Evolutionary conservation across 2,329 filamentous ascomycete species (phyloP), one percentile per base, ranked within the genome.

Genomic region (Colletotrichum lindemuthianum): DNA sequence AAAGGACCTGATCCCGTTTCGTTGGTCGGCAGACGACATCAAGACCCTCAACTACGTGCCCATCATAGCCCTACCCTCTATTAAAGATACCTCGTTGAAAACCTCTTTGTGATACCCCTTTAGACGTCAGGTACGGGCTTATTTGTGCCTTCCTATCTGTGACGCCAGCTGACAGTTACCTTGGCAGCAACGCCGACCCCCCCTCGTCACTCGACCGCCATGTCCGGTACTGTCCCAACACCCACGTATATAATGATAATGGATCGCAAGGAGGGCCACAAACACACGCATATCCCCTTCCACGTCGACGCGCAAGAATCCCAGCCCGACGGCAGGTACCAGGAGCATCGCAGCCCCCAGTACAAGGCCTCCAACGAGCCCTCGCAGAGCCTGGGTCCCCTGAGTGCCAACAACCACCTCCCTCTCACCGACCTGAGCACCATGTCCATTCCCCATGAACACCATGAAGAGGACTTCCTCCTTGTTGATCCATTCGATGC

Each of bases 311-410:
- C 44, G 4, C 24, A 13, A 8, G 50, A 43, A 9, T 50, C 56
- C 13, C 45, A 50, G 39, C 24, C 24, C 39, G 51, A 16, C 16
- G 43, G 45, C 32, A 52, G 52, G 44, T 65, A 37, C 59, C 53
- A 54, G 4, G 33, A 57, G 15, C 15, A 51, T 15, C 63, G 63
- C 6, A 52, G 51, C 34, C 63, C 63, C 10, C 63, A 65, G 24
- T 57, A 53, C 34, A 61, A 56, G 32, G 37, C 36, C n/a, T 65
- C 63, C 24, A 65, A 40, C 47, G 59, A 63, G 32, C 37, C 58
- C 2, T 39, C 58, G 4, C 24, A 24, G 24, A 24, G 24, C 24
- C 24, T 24, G 24, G 24, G 24, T 24, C 24, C 24, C 24, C 24
- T 24, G 24, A 24, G 24, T 24, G 24, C 24, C 24, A 24, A 24